Evolutionary conservation across 495 filamentous ascomycete species (phyloP).

Genomic region (Penicillium dipodomyicola): DNA sequence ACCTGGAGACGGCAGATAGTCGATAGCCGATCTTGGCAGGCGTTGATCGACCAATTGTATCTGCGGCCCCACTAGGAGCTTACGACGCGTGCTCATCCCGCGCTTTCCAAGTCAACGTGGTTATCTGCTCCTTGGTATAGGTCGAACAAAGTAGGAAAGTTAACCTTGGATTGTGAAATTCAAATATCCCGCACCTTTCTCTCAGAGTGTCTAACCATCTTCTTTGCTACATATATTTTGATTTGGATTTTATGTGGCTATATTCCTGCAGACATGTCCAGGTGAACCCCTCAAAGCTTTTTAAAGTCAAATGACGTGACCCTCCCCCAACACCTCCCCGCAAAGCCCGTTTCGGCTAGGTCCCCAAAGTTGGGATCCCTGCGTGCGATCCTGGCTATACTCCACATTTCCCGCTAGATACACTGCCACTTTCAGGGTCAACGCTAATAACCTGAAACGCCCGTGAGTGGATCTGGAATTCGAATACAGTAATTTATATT

Average conservation of each 20-base stretch:
- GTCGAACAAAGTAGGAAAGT: constrained; percentile 1
- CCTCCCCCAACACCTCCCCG: constrained; percentile 22
- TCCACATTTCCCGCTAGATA: constrained; percentile 28
- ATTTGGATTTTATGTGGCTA: too few species aligned
- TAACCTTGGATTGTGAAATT: neutral
- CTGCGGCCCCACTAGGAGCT: constrained; percentile 29
- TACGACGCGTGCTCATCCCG: constrained; percentile 41
- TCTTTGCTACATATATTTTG: neutral
- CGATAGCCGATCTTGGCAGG: constrained; percentile 48
- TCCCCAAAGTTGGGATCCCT: constrained; percentile 27
- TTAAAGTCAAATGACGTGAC: constrained; percentile 12
- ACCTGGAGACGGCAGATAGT: constrained; percentile 44
- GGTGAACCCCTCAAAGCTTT: neutral
- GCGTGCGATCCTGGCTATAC: constrained; percentile 37
- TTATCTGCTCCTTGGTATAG: neutral
- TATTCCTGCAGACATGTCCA: neutral
- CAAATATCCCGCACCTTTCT: constrained; percentile 1
- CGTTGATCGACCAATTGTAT: constrained; percentile 37
- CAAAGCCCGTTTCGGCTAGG: constrained; percentile 29
- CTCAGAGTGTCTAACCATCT: neutral
- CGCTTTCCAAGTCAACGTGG: constrained; percentile 13
- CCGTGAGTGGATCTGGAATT: constrained; percentile 3
- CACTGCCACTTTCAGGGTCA: constrained; percentile 41
- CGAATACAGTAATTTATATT: neutral
- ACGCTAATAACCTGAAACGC: constrained; percentile 42